These are phyloP conservation scores for Castanea sativa DNA, from an alignment of 306 rosid genomes.

Conservation along the genomic window DNA sequence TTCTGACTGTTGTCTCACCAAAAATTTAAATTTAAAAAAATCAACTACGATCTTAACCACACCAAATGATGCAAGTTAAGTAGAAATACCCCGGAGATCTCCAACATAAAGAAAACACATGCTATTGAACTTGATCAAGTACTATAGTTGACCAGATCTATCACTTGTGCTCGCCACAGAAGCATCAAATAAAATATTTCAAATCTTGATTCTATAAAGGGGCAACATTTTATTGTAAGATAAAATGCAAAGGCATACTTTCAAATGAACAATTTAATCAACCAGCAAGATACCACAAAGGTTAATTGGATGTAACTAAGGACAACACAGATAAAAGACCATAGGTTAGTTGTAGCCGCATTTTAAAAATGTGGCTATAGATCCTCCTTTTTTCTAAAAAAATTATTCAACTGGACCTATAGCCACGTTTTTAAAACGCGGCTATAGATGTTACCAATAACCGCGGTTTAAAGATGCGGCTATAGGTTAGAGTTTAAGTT, in stretches of 20 bases:
- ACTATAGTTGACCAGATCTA: background rate
- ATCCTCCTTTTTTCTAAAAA: too few relatives aligned
- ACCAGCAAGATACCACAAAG: background rate
- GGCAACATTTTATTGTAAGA: background rate
- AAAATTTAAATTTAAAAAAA: background rate
- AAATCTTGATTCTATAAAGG: background rate
- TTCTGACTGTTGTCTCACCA: background rate
- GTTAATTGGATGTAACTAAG: too few relatives aligned
- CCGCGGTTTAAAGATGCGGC: too few relatives aligned
- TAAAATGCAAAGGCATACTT: background rate
- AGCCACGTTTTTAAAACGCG: too few relatives aligned
- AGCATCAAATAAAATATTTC: background rate
- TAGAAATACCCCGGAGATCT: background rate
- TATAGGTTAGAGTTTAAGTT: too few relatives aligned
- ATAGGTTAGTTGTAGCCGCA: too few relatives aligned
- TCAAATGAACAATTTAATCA: conserved; percentile 12
- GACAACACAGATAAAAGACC: too few relatives aligned
- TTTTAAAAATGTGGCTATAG: too few relatives aligned
- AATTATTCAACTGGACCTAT: too few relatives aligned
- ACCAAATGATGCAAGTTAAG: background rate
- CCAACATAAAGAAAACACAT: background rate
- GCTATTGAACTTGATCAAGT: background rate
- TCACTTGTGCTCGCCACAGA: conserved; percentile 6
- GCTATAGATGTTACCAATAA: too few relatives aligned
- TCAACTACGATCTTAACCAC: background rate